These are phyloP conservation scores for Leccinum pachyderme DNA, from an alignment of 1,284 basidiomycete species.

Conservation along the genomic window DNA sequence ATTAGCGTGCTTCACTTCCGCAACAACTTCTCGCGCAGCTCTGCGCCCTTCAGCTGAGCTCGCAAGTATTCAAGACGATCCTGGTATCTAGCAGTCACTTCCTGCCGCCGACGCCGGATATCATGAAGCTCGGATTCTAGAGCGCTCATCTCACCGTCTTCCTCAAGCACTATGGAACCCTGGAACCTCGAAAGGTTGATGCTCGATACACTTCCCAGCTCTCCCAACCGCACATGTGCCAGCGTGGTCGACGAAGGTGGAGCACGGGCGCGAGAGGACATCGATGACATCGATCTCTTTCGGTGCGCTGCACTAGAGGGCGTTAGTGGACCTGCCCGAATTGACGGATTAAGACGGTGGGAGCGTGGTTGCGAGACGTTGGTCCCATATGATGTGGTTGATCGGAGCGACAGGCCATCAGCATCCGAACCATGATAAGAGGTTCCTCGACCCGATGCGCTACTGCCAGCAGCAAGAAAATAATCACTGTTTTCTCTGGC, in stretches of 20 bases:
- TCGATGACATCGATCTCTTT: constrained; percentile 50
- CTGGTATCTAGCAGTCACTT: constrained; percentile 64
- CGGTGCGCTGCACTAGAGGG: constrained; percentile 30
- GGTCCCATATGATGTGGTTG: constrained; percentile 32
- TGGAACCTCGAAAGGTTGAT: constrained; percentile 46
- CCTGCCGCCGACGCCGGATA: constrained; percentile 57
- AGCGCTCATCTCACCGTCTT: constrained; percentile 34
- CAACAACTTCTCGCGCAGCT: constrained; percentile 69
- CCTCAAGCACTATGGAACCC: constrained; percentile 45
- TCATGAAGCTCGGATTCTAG: constrained; percentile 50
- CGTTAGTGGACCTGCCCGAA: constrained; percentile 21
- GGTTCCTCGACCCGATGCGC: constrained; percentile 31
- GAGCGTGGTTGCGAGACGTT: constrained; percentile 35
- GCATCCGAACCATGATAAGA: constrained; percentile 31
- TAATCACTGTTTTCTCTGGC: constrained; percentile 27
- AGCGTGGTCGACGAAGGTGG: constrained; percentile 18
- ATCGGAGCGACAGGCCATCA: constrained; percentile 31
- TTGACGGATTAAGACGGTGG: constrained; percentile 28
- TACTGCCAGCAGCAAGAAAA: constrained; percentile 25
- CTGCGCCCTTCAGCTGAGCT: constrained; percentile 70
- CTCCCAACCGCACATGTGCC: constrained; percentile 24
- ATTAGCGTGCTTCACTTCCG: constrained; percentile 39
- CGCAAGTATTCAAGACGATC: constrained; percentile 65
- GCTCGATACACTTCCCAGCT: constrained; percentile 45
- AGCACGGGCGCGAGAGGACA: constrained; percentile 41